These are phyloP conservation scores for Trichoderma virens DNA, from an alignment of 495 filamentous ascomycete genomes.

Conservation along the genomic window DNA sequence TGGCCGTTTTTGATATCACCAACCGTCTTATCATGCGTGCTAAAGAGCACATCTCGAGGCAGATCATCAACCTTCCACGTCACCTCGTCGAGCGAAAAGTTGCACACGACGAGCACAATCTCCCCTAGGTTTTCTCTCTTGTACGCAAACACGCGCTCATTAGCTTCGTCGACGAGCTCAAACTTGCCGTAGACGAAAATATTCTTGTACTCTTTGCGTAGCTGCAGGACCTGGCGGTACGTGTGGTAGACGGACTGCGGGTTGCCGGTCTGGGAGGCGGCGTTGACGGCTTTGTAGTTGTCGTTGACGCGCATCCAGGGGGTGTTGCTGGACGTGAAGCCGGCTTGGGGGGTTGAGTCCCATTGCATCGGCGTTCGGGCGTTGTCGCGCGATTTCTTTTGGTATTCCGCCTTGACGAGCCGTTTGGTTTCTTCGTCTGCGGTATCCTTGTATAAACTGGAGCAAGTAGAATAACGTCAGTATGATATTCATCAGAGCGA, in stretches of 20 bases:
- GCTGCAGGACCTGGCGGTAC: conserved; percentile 34
- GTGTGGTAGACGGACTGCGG: conserved; percentile 31
- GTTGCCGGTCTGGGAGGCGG: conserved; percentile 30
- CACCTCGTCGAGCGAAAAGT: conserved; percentile 1
- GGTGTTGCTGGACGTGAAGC: conserved; percentile 29
- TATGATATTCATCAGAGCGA: background rate
- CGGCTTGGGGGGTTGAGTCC: conserved; percentile 42
- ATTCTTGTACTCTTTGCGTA: conserved; percentile 42
- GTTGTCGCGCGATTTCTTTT: conserved; percentile 50
- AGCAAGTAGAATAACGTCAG: too few species aligned
- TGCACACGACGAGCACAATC: conserved; percentile 2
- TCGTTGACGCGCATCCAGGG: conserved; percentile 50
- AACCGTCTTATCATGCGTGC: background rate
- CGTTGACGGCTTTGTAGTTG: conserved; percentile 37
- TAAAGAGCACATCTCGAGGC: background rate
- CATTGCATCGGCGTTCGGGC: conserved; percentile 57
- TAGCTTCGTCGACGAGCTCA: conserved; percentile 18
- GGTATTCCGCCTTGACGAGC: conserved; percentile 48
- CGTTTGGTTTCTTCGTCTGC: conserved; percentile 29
- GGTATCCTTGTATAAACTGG: conserved; percentile 5
- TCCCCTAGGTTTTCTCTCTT: background rate
- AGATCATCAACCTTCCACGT: background rate
- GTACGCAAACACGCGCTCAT: conserved; percentile 23
- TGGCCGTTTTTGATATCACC: background rate
- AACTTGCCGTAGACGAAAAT: conserved; percentile 58